Base-by-base conservation (phyloP, 352 stramenopile genomes). In the Globisporangium ultimum region DNA sequence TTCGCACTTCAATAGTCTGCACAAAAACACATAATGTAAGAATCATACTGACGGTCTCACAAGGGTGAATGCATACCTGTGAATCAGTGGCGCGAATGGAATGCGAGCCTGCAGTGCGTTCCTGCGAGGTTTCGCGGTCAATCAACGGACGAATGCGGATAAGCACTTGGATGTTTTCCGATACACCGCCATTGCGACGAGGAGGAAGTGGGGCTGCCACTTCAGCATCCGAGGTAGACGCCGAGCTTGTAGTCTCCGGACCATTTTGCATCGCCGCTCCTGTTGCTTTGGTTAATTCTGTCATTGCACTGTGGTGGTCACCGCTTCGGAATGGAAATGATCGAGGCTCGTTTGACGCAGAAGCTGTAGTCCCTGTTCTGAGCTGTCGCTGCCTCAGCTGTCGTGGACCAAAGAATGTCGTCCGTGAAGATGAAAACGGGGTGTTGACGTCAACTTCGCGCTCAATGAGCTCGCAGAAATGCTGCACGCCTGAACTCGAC, bases 81-180 rank as follows among this genome's bases (percentile, higher is more conserved):
- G 64, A 46, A 22, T 82, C 63, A 0, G 71, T 81, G 2, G 74
- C 74, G 8, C 70, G 67, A 53, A 87, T 87, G 3, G 65, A 84
- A 41, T 80, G 68, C 3, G 52, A 24, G 14, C 46, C 66, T 3
- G 62, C 70, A 38, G 57, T 68, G 13, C 59, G 57, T 17, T 68
- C 64, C 51, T 79, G 64, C 0, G 58, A 55, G 13, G 52, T 80
- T 36, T 95, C 85, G 2, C 85, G 78, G 12, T 91, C 78, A 36
- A 95, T 89, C 13, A 92, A 61, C 8, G 85, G 84, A 0, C 85
- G 80, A 43, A 95, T 93, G 24, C 84, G 85, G 41, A 95, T 84
- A 40, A 92, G 89, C 1, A 95, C 85, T 59, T 95, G 84, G 40
- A 93, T 94, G 58, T 80, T 88, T 61, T 93, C 84, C 0, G 84